Evolutionary conservation across 768 basidiomycete genomes (phyloP), one percentile per base, ranked within the genome.

Genomic region (Tulasnella calospora): DNA sequence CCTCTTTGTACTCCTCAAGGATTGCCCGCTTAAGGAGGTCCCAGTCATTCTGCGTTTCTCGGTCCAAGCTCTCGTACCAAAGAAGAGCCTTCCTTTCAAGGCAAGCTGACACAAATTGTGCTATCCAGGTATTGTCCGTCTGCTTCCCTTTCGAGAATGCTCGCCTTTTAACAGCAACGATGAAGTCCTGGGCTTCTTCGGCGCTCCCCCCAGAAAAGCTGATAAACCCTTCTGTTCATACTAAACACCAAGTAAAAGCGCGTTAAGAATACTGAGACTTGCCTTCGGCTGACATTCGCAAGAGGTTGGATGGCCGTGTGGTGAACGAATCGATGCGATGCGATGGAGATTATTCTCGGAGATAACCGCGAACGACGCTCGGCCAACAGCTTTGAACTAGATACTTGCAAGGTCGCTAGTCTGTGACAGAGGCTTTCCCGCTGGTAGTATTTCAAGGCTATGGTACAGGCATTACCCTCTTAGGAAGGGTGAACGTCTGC

Each of bases 21-120:
- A 76, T 35, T 17, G 74, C 74, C 23, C 44, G n/a, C 8, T 57
- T 44, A 35, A 76, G 36, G 7, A 36, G 27, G 19, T n/a, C 30
- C 74, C 74, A 76, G 35, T 76, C 55, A 23, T 40, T 47, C 55
- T 57, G 44, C 4, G 55, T 57, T 33, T 76, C 74, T 23, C 4
- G 9, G 33, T 51, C 46, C 23, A 76, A 35, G 21, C 13, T 57
- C 10, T 76, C 74, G 30, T 51, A 76, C 47, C 74, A 76, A 9
- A 35, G 46, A 15, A 76, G 74, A 44, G 74, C 74, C 30, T 47
- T 40, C 27, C 35, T 51, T 30, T 10, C 51, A 36, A 76, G 35
- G 33, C 47, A 33, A 15, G 10, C 3, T 3, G 46, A 55, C 2
- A 46, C 74, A 36, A 57, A 76, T 27, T 36, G 51, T 38, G 74